Evolutionary conservation across 2,329 filamentous ascomycete genomes (phyloP), one percentile per base, ranked within the genome.

Genomic region (Fusarium nygamai): DNA sequence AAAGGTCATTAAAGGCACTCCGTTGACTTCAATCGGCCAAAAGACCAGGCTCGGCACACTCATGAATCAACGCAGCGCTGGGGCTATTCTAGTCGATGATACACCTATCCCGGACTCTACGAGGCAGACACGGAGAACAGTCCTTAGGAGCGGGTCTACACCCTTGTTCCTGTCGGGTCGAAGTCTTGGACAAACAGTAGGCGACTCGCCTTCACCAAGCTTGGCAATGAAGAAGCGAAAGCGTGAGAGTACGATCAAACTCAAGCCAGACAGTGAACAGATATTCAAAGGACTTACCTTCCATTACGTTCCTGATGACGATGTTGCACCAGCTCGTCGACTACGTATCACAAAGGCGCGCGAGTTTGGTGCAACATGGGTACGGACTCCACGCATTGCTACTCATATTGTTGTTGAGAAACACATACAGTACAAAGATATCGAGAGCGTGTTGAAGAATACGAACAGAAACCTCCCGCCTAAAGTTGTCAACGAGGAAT

Each of bases 321-420:
- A 96, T 72, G 88, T 93, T 53, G 89, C 92, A 38, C 88, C 89
- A 17, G 86, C 89, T 13, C 89, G 95, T 44, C 89, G 89, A 62
- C 82, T 91, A 66, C 91, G 93, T 8, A 97, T 98, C 60, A 88
- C 88, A 36, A 95, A 92, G 80, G 92, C 93, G 0, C 88, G 90
- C 59, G 91, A 94, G 77, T 91, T 91, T 80, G 96, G 96, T 48
- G 96, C 92, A 3, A 84, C 81, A 2, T 96, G 95, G 91, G 88
- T 90, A 34, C 87, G 87, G 58, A 83, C 86, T 2, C 89, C 92
- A 79, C 81, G 75, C 1, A 82, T 82, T 29, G 89, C 96, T 22
- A 97, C 93, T 2, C 94, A 98, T 82, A 84, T 97, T 56, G 87
- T 98, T 67, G 92, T 94, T 4, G 95, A 98, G 79, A 92, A 90